These are phyloP conservation scores for Penicillium parvum DNA, from an alignment of 495 filamentous ascomycete species.

Conservation along the genomic window DNA sequence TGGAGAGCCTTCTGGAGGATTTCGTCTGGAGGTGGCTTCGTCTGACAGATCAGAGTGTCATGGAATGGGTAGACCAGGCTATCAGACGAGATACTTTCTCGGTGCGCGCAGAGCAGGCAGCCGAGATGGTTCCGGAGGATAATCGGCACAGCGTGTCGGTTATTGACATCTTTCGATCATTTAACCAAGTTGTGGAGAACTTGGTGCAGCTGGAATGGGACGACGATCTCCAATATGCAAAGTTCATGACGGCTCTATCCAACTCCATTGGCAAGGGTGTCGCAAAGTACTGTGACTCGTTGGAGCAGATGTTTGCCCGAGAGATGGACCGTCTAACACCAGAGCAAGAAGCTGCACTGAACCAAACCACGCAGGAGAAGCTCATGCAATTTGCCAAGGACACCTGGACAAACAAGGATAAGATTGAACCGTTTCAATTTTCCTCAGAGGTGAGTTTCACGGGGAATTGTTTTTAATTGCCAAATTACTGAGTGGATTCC, in stretches of 20 bases:
- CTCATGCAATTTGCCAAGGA: constrained; percentile 90
- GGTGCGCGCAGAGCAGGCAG: constrained; percentile 56
- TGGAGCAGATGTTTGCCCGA: constrained; percentile 79
- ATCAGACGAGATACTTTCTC: constrained; percentile 82
- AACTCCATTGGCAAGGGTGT: constrained; percentile 82
- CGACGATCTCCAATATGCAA: constrained; percentile 86
- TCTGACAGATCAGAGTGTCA: constrained; percentile 70
- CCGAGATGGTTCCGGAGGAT: constrained; percentile 65
- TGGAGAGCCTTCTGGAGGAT: constrained; percentile 78
- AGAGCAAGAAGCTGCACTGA: constrained; percentile 73
- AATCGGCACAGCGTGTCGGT: constrained; percentile 89
- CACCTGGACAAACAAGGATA: constrained; percentile 90
- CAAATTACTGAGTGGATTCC: constrained; percentile 7
- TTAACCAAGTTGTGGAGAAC: constrained; percentile 85
- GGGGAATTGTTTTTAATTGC: background rate
- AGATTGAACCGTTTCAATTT: constrained; percentile 97
- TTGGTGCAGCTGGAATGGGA: constrained; percentile 85
- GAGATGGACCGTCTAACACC: constrained; percentile 92
- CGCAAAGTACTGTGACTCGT: constrained; percentile 82
- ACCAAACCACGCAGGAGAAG: constrained; percentile 83
- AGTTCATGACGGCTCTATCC: constrained; percentile 94
- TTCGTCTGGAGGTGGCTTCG: constrained; percentile 97
- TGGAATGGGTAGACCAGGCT: constrained; percentile 83
- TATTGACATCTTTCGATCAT: constrained; percentile 89
- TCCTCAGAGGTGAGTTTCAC: constrained; percentile 67